These are phyloP conservation scores for Trichoderma citrinoviride DNA, from an alignment of 2,329 filamentous ascomycete species.

Conservation along the genomic window DNA sequence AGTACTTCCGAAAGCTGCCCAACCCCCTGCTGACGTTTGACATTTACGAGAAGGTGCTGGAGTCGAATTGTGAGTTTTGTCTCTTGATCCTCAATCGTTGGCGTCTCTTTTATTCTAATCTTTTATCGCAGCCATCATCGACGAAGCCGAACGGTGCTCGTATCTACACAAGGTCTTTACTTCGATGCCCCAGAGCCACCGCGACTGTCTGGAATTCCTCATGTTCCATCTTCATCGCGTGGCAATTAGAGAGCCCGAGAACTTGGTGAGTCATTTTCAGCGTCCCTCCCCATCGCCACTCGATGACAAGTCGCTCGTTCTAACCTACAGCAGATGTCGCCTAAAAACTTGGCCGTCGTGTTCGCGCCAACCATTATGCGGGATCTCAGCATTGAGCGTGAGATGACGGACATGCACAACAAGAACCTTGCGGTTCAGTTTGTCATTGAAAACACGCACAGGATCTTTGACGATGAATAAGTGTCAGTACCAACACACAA, in stretches of 20 bases:
- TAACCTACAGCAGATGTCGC: slow-evolving; percentile 69
- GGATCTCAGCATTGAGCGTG: slow-evolving; percentile 81
- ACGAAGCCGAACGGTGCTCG: slow-evolving; percentile 64
- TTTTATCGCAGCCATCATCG: slow-evolving; percentile 56
- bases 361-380: slow-evolving; percentile 98
- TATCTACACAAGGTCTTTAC: slow-evolving; percentile 72
- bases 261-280: slow-evolving; percentile 61
- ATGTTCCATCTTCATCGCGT: slow-evolving; percentile 91
- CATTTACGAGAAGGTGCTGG: slow-evolving; percentile 84
- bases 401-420: slow-evolving; percentile 93
- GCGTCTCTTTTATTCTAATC: neutral
- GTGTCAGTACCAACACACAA: neutral
- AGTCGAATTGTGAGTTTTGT: slow-evolving; percentile 64
- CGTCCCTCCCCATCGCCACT: neutral
- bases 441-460: slow-evolving; percentile 83
- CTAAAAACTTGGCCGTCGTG: slow-evolving; percentile 92
- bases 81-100: neutral
- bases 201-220: slow-evolving; percentile 87
- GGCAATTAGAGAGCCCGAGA: slow-evolving; percentile 76
- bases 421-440: slow-evolving; percentile 94
- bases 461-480: slow-evolving; percentile 63
- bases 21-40: slow-evolving; percentile 87
- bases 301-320: neutral
- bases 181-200: slow-evolving; percentile 77
- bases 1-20: slow-evolving; percentile 94